Evolutionary conservation across 768 basidiomycete species (phyloP), one percentile per base, ranked within the genome.

Genomic region (Coprinopsis cinerea): DNA sequence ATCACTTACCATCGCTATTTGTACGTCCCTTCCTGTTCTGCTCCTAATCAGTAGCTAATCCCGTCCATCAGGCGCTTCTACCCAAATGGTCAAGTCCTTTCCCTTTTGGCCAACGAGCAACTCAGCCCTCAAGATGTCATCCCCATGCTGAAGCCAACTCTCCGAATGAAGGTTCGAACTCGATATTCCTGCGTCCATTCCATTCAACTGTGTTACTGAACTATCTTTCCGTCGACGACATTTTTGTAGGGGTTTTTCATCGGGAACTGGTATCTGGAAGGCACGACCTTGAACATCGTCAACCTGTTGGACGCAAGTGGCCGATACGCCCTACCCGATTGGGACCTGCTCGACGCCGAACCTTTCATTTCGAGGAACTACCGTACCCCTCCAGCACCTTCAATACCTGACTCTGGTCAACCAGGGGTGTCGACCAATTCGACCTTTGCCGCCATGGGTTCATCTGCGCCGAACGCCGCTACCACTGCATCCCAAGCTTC

Each of bases 1-100:
- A 80, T 96, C 59, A 94, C 91, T 4, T 96, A 95, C 64, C 89
- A 94, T 60, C 88, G 93, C 26, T 95, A 91, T 64, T 74, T 96
- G 83, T 88, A 55, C 65, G 85, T 57, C 41, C 6, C 17, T 43
- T 5, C 23, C 41, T 23, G 44, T n/a, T 32, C 11, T 46, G 18
- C 1, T 17, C 13, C 34, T 26, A 39, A 43, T 53, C 37, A 4
- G 17, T 25, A 23, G 18, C 25, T 55, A 17, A 36, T 15, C 42
- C 11, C 17, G 26, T 4, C 23, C 48, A 25, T 1, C 57, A 91
- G 88, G 39, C 89, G 93, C 23, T 95, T 95, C 71, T 86, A 86
- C 57, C 83, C 90, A 0, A 80, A 89, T 54, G 93, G 93, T 1
- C 78, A 81, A 59, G 93, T 94, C 2, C 75, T 95, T 6, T 92